Percentiles rank a stretch among this genome's conserved stretches.
Evolutionary conservation across 2,329 filamentous ascomycete species (phyloP).

Genomic region (Escovopsis sp.): DNA sequence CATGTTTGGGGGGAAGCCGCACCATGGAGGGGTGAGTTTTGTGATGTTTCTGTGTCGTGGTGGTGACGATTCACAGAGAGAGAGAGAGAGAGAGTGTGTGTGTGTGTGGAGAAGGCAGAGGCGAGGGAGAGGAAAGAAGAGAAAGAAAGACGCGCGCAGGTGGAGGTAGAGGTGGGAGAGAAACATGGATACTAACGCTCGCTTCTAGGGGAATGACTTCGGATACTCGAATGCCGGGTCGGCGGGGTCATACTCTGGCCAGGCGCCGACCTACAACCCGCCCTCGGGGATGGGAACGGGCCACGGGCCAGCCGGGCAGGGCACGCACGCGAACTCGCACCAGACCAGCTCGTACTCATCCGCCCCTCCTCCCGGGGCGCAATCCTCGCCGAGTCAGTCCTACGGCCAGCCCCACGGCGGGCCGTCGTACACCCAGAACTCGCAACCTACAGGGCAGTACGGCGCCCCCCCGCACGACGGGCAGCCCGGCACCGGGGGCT

Average conservation of each 20-base stretch:
- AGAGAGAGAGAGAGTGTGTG: no score
- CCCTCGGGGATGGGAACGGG: constrained; percentile 13
- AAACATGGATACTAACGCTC: constrained; percentile 5
- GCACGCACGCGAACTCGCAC: constrained; percentile 15
- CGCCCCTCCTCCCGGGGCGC: constrained; percentile 7
- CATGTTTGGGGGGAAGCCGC: constrained; percentile 35
- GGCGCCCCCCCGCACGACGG: constrained; percentile 5
- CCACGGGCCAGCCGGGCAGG: constrained; percentile 9
- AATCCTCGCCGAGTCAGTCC: constrained; percentile 9
- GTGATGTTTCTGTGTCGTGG: no score
- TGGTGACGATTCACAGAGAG: no score
- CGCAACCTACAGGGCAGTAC: constrained; percentile 5
- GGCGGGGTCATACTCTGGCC: constrained; percentile 42
- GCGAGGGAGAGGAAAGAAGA: no score
- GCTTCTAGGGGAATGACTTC: constrained; percentile 36
- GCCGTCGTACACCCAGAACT: constrained; percentile 9
- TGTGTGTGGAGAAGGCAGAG: no score
- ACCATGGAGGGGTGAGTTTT: constrained; percentile 18
- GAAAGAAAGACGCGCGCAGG: no score
- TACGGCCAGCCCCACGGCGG: constrained; percentile 7
- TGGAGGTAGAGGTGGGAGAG: background rate
- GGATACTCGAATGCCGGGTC: constrained; percentile 45
- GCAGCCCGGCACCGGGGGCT: constrained; percentile 10
- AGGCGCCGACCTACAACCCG: constrained; percentile 36
- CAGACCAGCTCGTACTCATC: constrained; percentile 8